Conservation (phyloP, 2,329 filamentous ascomycete species). For the Xylaria sp. region DNA sequence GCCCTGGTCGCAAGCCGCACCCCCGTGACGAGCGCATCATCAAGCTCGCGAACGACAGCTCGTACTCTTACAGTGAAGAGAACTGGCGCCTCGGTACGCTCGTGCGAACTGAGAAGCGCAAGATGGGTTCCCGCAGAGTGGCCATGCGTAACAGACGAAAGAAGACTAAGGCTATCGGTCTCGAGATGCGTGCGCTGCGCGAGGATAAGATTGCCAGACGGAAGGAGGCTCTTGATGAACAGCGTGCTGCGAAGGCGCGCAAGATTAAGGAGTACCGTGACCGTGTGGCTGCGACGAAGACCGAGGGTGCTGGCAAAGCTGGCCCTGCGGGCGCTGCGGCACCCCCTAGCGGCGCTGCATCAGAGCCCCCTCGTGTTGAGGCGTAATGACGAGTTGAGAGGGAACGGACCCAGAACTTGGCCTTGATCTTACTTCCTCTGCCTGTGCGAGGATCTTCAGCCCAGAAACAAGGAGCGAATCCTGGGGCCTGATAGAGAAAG, state of each 20-base stretch:
- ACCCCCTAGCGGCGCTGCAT: background rate
- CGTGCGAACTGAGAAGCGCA: slow-evolving; percentile 45
- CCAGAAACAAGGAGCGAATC: background rate
- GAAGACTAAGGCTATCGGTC: slow-evolving; percentile 26
- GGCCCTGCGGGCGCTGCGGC: background rate
- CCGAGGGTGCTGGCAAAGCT: background rate
- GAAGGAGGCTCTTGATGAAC: slow-evolving; percentile 30
- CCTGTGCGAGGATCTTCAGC: background rate
- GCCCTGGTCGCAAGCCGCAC: slow-evolving; percentile 28
- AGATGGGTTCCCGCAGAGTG: slow-evolving; percentile 40
- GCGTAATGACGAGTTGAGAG: background rate
- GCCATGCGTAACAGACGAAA: slow-evolving; percentile 48
- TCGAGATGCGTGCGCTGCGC: slow-evolving; percentile 30
- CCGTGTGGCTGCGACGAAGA: slow-evolving; percentile 13
- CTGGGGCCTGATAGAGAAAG: background rate
- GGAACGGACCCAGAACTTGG: background rate
- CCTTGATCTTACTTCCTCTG: background rate
- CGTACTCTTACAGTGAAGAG: slow-evolving; percentile 55
- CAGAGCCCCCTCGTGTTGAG: slow-evolving; percentile 2
- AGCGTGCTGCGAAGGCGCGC: slow-evolving; percentile 20
- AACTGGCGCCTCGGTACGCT: slow-evolving; percentile 55
- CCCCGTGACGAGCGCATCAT: slow-evolving; percentile 43
- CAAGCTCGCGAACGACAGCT: slow-evolving; percentile 41
- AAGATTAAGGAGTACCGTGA: slow-evolving; percentile 26
- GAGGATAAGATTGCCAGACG: slow-evolving; percentile 30